Evolutionary conservation across 1,139 yeast genomes (phyloP).

Genomic region (Candida sp.): DNA sequence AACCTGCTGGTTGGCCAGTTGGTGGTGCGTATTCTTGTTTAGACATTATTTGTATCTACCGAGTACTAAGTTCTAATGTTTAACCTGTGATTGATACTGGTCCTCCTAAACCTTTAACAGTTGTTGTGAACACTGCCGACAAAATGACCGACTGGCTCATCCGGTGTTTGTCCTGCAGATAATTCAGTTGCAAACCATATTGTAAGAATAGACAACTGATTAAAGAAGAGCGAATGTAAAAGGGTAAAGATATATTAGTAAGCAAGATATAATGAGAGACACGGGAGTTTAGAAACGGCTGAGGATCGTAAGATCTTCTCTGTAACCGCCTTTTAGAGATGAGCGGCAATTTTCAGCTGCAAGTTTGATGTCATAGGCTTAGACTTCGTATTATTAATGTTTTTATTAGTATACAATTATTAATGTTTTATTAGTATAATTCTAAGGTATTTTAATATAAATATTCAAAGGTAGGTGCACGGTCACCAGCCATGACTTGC

Average conservation of each 20-base stretch:
- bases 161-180: not conserved
- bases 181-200: not conserved
- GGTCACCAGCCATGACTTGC: constrained; percentile 57
- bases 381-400: not conserved
- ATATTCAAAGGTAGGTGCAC: constrained; percentile 55
- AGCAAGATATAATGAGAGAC: too few species aligned
- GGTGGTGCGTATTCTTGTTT: constrained; percentile 34
- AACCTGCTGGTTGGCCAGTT: constrained; percentile 47
- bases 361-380: not conserved
- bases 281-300: too few species aligned
- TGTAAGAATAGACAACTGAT: not conserved
- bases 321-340: too few species aligned
- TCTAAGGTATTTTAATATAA: constrained; percentile 18
- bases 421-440: not conserved
- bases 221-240: not conserved
- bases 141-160: not conserved
- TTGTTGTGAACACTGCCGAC: not conserved
- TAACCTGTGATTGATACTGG: too few species aligned
- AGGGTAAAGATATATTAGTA: too few species aligned
- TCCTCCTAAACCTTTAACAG: too few species aligned
- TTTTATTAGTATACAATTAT: too few species aligned
- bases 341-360: not conserved
- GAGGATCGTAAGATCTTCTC: too few species aligned
- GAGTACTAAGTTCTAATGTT: too few species aligned
- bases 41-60: constrained; percentile 10